Percentiles rank a stretch among this genome's conserved stretches.
These are phyloP conservation scores for Serendipita vermifera DNA, from an alignment of 768 basidiomycete genomes.

Conservation along the genomic window DNA sequence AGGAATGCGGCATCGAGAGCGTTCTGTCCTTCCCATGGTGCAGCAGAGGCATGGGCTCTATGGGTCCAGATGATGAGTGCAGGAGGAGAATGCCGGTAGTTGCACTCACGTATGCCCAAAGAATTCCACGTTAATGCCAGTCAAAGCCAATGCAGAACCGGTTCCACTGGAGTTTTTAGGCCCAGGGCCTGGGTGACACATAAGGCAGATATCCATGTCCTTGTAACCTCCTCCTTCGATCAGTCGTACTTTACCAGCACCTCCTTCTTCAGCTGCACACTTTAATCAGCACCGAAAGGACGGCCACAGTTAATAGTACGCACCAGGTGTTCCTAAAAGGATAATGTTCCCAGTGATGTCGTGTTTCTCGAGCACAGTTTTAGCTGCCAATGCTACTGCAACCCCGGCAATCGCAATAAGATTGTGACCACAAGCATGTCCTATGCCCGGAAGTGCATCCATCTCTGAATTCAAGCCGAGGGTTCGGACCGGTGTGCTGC, in stretches of 20 bases:
- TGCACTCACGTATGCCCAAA: slow-evolving; percentile 54
- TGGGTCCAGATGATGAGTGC: slow-evolving; percentile 7
- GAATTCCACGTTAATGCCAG: slow-evolving; percentile 50
- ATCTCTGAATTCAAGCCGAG: slow-evolving; percentile 78
- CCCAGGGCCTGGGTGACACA: slow-evolving; percentile 77
- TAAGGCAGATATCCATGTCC: slow-evolving; percentile 64
- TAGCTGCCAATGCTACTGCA: slow-evolving; percentile 57
- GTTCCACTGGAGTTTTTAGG: slow-evolving; percentile 56
- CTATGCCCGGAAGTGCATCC: slow-evolving; percentile 38
- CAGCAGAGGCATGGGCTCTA: slow-evolving; percentile 66
- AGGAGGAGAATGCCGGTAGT: neutral
- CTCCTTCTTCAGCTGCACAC: slow-evolving; percentile 59
- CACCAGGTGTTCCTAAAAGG: slow-evolving; percentile 68
- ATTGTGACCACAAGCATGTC: slow-evolving; percentile 55
- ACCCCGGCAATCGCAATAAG: slow-evolving; percentile 67
- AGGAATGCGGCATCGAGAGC: slow-evolving; percentile 81
- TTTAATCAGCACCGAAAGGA: neutral
- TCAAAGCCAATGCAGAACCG: slow-evolving; percentile 48
- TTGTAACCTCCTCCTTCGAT: slow-evolving; percentile 60
- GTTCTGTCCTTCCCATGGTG: slow-evolving; percentile 80
- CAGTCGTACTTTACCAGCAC: slow-evolving; percentile 57
- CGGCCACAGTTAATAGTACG: slow-evolving; percentile 18
- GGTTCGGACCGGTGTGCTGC: slow-evolving; percentile 33
- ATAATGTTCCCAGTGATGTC: slow-evolving; percentile 55
- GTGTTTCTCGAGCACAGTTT: slow-evolving; percentile 45